phyloP scores from a whole-genome alignment of 257 asterid species.

The Nicotiana sylvestris region DNA sequence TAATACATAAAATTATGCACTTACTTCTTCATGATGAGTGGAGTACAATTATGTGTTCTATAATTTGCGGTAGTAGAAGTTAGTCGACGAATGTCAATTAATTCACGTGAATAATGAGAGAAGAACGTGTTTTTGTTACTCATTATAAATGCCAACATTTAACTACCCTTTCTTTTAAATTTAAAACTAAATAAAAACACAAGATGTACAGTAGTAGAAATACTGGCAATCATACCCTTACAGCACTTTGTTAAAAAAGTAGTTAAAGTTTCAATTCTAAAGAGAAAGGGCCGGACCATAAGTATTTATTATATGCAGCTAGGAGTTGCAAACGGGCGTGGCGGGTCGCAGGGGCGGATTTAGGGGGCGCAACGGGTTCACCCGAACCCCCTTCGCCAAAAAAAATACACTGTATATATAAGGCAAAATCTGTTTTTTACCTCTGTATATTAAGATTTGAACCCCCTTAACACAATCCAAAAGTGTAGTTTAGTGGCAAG shows the following conservation, averaged over 20 bases:
- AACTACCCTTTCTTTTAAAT: background rate
- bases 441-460: no score
- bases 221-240: background rate
- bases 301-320: no score
- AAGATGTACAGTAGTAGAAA: background rate
- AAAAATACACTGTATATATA: no score
- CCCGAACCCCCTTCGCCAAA: no score
- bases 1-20: background rate
- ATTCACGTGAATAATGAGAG: background rate
- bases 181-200: background rate
- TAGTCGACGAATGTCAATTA: background rate
- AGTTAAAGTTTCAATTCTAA: background rate
- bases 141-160: slow-evolving; percentile 14
- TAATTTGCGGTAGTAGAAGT: background rate
- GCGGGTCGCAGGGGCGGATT: no score
- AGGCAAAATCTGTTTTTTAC: no score
- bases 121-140: background rate
- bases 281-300: no score
- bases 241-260: background rate
- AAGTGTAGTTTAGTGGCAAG: no score
- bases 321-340: no score
- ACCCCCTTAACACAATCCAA: no score
- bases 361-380: no score
- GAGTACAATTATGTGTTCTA: background rate
- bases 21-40: background rate